Evolutionary conservation across 2,329 filamentous ascomycete species (phyloP).

Genomic region (Ramularia collo-cygni): DNA sequence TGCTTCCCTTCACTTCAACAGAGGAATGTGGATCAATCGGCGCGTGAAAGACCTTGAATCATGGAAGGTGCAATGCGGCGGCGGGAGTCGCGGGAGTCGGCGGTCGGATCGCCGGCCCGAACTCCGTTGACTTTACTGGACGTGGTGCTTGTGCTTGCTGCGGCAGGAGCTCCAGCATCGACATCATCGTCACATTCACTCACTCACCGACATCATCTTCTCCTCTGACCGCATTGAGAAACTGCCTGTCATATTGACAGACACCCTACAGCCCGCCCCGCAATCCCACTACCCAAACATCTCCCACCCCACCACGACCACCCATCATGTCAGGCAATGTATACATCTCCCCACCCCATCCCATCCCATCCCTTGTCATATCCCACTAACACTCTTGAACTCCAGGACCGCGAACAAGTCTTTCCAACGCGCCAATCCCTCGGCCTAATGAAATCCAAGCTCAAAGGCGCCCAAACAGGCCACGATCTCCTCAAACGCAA

Average conservation of each 20-base stretch:
- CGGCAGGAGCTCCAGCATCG: neutral
- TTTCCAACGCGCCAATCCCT: slow-evolving; percentile 97
- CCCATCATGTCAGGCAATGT: slow-evolving; percentile 24
- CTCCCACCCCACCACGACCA: neutral
- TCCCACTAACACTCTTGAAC: too few species aligned
- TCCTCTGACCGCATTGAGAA: neutral
- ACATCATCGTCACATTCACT: neutral
- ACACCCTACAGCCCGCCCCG: neutral
- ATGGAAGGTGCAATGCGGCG: too few species aligned
- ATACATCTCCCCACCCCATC: slow-evolving; percentile 1
- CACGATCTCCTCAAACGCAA: slow-evolving; percentile 96
- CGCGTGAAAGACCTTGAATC: too few species aligned
- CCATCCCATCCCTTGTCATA: neutral
- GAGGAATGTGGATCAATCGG: too few species aligned
- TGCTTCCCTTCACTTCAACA: too few species aligned
- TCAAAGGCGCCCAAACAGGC: slow-evolving; percentile 71
- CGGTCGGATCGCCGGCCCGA: too few species aligned
- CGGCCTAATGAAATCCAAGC: slow-evolving; percentile 94
- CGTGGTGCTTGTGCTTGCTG: too few species aligned
- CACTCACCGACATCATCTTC: neutral
- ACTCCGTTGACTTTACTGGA: too few species aligned
- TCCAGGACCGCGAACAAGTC: slow-evolving; percentile 85
- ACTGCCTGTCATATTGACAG: neutral
- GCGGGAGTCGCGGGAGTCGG: too few species aligned
- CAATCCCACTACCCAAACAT: neutral